A percentile compares a stretch with the other conserved stretches of the same genome.
phyloP scores from a whole-genome alignment of 1,284 basidiomycete genomes.

The Chiua sp. region DNA sequence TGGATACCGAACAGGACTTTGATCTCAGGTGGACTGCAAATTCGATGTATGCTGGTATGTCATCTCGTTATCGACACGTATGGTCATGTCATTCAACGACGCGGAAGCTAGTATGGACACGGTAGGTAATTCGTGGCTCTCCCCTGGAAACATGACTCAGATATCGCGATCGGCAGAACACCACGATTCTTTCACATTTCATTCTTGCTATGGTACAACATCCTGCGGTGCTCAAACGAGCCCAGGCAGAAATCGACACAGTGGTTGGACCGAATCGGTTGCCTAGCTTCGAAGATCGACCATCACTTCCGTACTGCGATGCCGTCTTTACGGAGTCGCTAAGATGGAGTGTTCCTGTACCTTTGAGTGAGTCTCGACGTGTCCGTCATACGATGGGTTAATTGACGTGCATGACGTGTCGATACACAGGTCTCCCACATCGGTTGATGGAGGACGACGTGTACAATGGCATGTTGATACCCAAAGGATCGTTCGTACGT shows the following conservation, averaged over 20 bases:
- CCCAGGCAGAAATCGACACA: constrained; percentile 62
- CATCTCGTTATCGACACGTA: background rate
- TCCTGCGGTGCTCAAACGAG: constrained; percentile 53
- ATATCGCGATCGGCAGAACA: constrained; percentile 40
- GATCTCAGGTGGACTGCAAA: constrained; percentile 76
- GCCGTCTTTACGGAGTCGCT: constrained; percentile 51
- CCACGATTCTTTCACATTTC: constrained; percentile 56
- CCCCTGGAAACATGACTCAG: background rate
- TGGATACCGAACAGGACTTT: constrained; percentile 51
- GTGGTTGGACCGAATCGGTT: constrained; percentile 54
- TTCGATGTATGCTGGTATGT: constrained; percentile 65
- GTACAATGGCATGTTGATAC: constrained; percentile 50
- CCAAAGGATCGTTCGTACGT: constrained; percentile 50
- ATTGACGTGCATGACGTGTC: background rate
- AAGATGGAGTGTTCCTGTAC: constrained; percentile 58
- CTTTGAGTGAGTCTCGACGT: constrained; percentile 46
- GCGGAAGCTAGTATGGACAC: constrained; percentile 59
- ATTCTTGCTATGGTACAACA: constrained; percentile 63
- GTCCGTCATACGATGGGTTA: background rate
- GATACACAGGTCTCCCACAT: constrained; percentile 47
- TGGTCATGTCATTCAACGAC: background rate
- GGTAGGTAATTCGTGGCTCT: constrained; percentile 39
- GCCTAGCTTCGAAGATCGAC: constrained; percentile 56
- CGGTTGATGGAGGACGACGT: constrained; percentile 53
- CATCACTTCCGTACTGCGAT: constrained; percentile 54